phyloP scores from a whole-genome alignment of 495 filamentous ascomycete genomes.

The Neurospora discreta region DNA sequence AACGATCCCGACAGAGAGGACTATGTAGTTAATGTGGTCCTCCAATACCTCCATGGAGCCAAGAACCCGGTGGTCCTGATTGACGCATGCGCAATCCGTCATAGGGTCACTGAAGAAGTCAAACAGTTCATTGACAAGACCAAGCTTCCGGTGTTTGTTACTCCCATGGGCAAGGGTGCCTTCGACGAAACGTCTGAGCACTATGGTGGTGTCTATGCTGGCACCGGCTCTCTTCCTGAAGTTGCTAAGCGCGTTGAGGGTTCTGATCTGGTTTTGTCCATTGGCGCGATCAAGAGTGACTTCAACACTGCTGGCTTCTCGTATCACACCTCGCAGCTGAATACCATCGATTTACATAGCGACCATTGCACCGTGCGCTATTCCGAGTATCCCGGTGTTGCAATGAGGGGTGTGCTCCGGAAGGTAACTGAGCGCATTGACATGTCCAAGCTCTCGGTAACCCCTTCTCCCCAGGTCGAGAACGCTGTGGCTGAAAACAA shows the following conservation, averaged over 20 bases:
- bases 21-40: conserved; percentile 70
- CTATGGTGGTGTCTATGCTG: conserved; percentile 83
- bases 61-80: conserved; percentile 73
- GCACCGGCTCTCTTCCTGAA: conserved; percentile 59
- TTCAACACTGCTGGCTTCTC: conserved; percentile 90
- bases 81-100: conserved; percentile 84
- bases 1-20: conserved; percentile 70
- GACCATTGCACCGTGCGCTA: conserved; percentile 63
- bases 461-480: conserved; percentile 33
- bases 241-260: conserved; percentile 66
- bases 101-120: conserved; percentile 63
- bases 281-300: conserved; percentile 75
- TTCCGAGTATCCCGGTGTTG: conserved; percentile 70
- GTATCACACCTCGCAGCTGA: conserved; percentile 69
- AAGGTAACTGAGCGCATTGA: conserved; percentile 56
- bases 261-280: conserved; percentile 71
- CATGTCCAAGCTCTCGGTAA: conserved; percentile 41
- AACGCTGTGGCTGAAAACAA: conserved; percentile 45
- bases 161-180: conserved; percentile 87
- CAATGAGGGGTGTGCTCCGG: conserved; percentile 77
- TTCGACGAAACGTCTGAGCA: conserved; percentile 65
- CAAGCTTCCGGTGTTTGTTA: conserved; percentile 69
- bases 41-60: conserved; percentile 65
- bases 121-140: conserved; percentile 68
- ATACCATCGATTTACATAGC: conserved; percentile 83